A percentile compares a stretch with the other conserved stretches of the same genome.
phyloP scores from a whole-genome alignment of 1,284 basidiomycete species.

The Marasmius fiardii region DNA sequence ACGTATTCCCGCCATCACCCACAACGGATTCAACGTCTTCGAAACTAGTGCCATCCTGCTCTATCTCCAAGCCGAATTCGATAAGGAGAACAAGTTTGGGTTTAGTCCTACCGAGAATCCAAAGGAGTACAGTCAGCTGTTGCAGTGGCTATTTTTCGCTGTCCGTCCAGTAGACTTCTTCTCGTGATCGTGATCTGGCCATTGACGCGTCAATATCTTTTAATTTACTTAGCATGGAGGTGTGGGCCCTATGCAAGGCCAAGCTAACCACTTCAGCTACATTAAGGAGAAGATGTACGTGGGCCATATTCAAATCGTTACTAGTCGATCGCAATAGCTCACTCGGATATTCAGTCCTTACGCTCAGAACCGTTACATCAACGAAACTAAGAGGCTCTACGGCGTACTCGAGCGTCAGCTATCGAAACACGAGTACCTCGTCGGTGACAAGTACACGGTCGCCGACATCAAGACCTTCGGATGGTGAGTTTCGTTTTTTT shows the following conservation, averaged over 20 bases:
- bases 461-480: constrained; percentile 1
- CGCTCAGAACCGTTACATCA: neutral
- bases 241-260: constrained; percentile 1
- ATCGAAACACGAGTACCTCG: neutral
- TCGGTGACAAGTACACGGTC: neutral
- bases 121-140: constrained; percentile 43
- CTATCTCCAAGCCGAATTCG: constrained; percentile 55
- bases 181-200: neutral
- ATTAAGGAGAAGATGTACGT: neutral
- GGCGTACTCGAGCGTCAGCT: neutral
- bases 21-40: constrained; percentile 48
- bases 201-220: neutral
- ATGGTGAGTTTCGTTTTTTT: too few relatives aligned
- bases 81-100: constrained; percentile 47
- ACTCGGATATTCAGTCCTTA: too few relatives aligned
- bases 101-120: constrained; percentile 36
- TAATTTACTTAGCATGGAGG: neutral
- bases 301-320: neutral
- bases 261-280: neutral
- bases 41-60: constrained; percentile 59
- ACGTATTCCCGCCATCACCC: constrained; percentile 53
- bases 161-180: neutral
- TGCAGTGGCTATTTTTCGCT: neutral
- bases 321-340: too few relatives aligned
- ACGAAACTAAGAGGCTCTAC: constrained; percentile 4